Conservation (phyloP, 345 rosid species). For the Euphorbia pulcherrima region DNA sequence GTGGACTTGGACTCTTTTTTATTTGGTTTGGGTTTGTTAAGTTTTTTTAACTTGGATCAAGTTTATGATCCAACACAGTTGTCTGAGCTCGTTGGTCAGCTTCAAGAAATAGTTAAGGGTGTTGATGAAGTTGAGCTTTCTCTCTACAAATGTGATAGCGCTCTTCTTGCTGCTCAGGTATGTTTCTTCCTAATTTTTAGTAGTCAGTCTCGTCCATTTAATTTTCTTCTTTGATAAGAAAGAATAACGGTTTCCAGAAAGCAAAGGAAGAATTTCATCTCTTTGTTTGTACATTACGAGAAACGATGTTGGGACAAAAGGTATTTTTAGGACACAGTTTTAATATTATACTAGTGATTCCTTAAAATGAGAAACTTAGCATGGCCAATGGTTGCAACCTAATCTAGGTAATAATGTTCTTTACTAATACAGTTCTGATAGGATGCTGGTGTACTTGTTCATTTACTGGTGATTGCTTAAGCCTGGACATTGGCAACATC, state of each 20-base stretch:
- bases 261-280: not conserved
- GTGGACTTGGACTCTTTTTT: no score
- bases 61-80: no score
- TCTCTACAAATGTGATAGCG: conserved; percentile 54
- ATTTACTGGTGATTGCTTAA: not conserved
- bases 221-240: not conserved
- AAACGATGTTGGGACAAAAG: not conserved
- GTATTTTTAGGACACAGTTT: not conserved
- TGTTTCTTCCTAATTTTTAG: not conserved
- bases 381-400: no score
- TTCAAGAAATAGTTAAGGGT: conserved; percentile 70
- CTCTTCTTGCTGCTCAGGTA: conserved; percentile 79
- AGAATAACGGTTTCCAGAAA: not conserved
- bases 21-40: no score
- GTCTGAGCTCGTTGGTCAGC: conserved; percentile 75
- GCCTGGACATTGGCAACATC: not conserved
- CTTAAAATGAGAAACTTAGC: no score
- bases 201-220: not conserved
- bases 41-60: no score
- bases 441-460: not conserved
- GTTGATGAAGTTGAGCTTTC: conserved; percentile 54
- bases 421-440: not conserved
- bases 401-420: not conserved
- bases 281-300: not conserved
- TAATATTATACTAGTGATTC: not conserved